phyloP scores from a whole-genome alignment of 345 rosid genomes.

The Citrus maxima region DNA sequence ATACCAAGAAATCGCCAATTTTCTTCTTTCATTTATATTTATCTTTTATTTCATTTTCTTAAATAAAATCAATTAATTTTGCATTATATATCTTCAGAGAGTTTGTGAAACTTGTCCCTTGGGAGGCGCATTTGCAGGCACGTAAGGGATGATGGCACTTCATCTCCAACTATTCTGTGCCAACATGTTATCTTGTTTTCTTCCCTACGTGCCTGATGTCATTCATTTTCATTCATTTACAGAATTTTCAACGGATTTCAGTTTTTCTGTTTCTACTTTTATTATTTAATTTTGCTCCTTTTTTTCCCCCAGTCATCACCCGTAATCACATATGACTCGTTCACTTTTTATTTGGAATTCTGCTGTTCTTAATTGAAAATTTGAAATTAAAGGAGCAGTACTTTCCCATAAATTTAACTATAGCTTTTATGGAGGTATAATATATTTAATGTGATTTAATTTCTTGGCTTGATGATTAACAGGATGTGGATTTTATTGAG shows the following conservation, averaged over 20 bases:
- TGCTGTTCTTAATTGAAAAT: no score
- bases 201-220: slow-evolving; percentile 4
- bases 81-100: slow-evolving; percentile 17
- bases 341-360: no score
- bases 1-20: slow-evolving; percentile 21
- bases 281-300: not conserved
- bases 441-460: no score
- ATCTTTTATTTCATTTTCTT: not conserved
- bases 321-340: no score
- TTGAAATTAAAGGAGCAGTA: no score
- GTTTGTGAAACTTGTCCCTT: slow-evolving; percentile 28
- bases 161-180: slow-evolving; percentile 8
- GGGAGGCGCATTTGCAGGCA: slow-evolving; percentile 38
- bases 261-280: not conserved
- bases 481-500: no score
- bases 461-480: no score
- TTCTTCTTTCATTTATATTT: slow-evolving; percentile 3
- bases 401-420: no score
- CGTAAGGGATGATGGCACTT: slow-evolving; percentile 23
- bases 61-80: not conserved
- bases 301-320: no score
- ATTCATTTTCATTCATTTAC: not conserved
- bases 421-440: no score
- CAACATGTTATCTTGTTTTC: slow-evolving; percentile 20
- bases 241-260: slow-evolving; percentile 14